phyloP scores from a whole-genome alignment of 768 basidiomycete genomes.

The Amanita phalloides region DNA sequence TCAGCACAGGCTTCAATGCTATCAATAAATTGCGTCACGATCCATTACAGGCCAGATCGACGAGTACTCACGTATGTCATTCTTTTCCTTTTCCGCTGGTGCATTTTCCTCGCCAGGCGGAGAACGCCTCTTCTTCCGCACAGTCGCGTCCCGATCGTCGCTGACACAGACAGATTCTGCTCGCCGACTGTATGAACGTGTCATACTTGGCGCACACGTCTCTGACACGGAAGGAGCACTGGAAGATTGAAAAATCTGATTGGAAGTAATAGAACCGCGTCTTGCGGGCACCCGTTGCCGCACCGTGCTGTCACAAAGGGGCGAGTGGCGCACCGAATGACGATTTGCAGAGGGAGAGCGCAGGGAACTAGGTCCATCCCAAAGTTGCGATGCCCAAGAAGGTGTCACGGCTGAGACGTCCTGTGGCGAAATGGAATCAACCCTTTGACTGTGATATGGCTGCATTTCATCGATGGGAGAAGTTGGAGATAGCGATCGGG shows the following conservation, averaged over 20 bases:
- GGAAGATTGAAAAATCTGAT: slow-evolving; percentile 55
- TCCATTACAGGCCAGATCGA: neutral
- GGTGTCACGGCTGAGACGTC: slow-evolving; percentile 52
- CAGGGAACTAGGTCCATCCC: slow-evolving; percentile 38
- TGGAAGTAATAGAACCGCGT: slow-evolving; percentile 36
- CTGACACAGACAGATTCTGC: slow-evolving; percentile 52
- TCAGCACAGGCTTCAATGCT: slow-evolving; percentile 70
- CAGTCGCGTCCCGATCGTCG: slow-evolving; percentile 66
- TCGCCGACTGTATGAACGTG: slow-evolving; percentile 54
- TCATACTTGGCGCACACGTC: slow-evolving; percentile 32
- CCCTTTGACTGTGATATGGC: slow-evolving; percentile 25
- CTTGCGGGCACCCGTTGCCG: slow-evolving; percentile 30
- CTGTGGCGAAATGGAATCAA: slow-evolving; percentile 49
- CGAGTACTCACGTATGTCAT: slow-evolving; percentile 34
- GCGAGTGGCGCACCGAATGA: slow-evolving; percentile 36
- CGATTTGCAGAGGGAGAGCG: slow-evolving; percentile 34
- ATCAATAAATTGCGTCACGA: slow-evolving; percentile 10
- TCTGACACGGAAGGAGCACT: slow-evolving; percentile 56
- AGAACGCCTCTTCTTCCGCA: slow-evolving; percentile 47
- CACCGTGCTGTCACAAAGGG: slow-evolving; percentile 29
- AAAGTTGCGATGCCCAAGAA: slow-evolving; percentile 58
- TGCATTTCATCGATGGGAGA: slow-evolving; percentile 39
- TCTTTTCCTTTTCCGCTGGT: slow-evolving; percentile 25
- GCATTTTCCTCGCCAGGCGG: slow-evolving; percentile 25
- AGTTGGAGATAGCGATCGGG: slow-evolving; percentile 49